Evolutionary conservation across 2,329 filamentous ascomycete genomes (phyloP).

Genomic region (Phoma sp.): DNA sequence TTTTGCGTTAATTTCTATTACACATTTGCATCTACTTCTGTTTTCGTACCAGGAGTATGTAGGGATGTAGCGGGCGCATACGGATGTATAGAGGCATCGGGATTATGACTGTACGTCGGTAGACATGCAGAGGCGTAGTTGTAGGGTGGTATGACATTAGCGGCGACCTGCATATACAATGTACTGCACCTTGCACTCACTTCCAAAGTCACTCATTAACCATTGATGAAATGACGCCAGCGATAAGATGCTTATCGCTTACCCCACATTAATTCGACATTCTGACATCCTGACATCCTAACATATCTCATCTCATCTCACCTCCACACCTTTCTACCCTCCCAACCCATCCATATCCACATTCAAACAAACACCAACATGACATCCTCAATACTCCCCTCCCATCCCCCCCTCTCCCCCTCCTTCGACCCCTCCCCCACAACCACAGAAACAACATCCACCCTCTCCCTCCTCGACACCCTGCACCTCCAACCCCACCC

Average conservation of each 20-base stretch:
- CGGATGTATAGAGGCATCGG: constrained; percentile 6
- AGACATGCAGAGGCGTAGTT: too few species aligned
- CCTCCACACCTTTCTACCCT: not conserved
- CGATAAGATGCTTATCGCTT: constrained; percentile 7
- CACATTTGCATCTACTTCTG: constrained; percentile 1
- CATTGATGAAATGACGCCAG: not conserved
- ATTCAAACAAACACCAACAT: not conserved
- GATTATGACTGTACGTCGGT: constrained; percentile 5
- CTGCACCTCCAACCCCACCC: constrained; percentile 56
- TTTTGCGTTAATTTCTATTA: constrained; percentile 16
- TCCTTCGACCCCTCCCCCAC: constrained; percentile 1
- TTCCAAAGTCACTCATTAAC: not conserved
- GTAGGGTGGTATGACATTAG: not conserved
- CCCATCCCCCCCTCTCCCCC: not conserved
- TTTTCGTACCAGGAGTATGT: constrained; percentile 9
- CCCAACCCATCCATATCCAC: not conserved
- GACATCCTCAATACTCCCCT: not conserved
- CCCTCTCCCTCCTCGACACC: constrained; percentile 28
- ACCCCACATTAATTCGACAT: constrained; percentile 14
- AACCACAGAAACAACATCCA: constrained; percentile 25
- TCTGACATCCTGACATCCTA: not conserved
- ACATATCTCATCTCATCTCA: too few species aligned
- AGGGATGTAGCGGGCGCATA: constrained; percentile 9
- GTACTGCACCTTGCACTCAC: not conserved
- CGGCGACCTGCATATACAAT: constrained; percentile 1